Evolutionary conservation across 441 rosid genomes (phyloP).

Genomic region (Iberis amara): DNA sequence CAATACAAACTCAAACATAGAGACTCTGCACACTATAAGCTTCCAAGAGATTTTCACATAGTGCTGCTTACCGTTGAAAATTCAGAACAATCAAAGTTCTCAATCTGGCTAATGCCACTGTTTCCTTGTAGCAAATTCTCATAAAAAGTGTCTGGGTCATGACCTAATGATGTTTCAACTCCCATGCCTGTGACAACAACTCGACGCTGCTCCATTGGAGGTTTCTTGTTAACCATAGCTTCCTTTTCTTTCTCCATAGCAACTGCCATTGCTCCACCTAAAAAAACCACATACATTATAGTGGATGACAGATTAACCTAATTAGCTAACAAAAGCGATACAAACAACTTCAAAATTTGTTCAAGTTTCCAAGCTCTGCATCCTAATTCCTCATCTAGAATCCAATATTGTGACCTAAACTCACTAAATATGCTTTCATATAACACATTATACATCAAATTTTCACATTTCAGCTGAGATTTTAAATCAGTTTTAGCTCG

Average conservation of each 20-base stretch:
- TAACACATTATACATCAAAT: too few relatives aligned
- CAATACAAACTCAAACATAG: conserved; percentile 4
- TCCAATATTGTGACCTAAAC: background rate
- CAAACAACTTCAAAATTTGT: background rate
- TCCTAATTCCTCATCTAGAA: conserved; percentile 5
- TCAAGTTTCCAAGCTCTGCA: conserved; percentile 7
- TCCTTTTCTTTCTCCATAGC: conserved; percentile 66
- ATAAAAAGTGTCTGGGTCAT: conserved; percentile 70
- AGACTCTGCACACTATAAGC: background rate
- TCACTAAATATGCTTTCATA: too few relatives aligned
- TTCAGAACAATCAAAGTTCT: conserved; percentile 73
- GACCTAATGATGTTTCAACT: conserved; percentile 70
- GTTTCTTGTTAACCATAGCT: conserved; percentile 54
- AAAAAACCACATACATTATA: conserved; percentile 2
- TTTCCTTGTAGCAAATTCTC: conserved; percentile 75
- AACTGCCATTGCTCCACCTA: conserved; percentile 70
- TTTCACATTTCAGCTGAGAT: too few relatives aligned
- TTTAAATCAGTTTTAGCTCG: too few relatives aligned
- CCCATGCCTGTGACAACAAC: conserved; percentile 99
- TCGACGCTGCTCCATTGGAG: conserved; percentile 54
- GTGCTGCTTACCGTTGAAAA: conserved; percentile 59
- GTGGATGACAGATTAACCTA: conserved; percentile 15
- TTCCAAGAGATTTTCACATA: conserved; percentile 18
- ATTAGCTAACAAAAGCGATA: background rate
- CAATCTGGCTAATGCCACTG: conserved; percentile 83